Conservation (phyloP, 129 eudicot genomes). For the Helianthus annuus region HanXRQr2.0-SUNRISE NC_035437.2:115862314-115862813, state of each 20-base stretch:
- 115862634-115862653: conserved; percentile 76
- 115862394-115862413: conserved; percentile 72
- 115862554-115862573: not conserved
- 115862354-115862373: conserved; percentile 71
- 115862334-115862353: conserved; percentile 57
- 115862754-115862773: too few relatives aligned
- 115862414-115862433: conserved; percentile 16
- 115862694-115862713: not conserved
- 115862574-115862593: conserved; percentile 59
- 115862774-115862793: too few relatives aligned
- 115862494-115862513: not conserved
- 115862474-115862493: not conserved
- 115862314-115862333: not conserved
- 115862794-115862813: too few relatives aligned
- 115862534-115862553: not conserved
- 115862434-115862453: not conserved
- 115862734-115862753: too few relatives aligned
- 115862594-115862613: conserved; percentile 73
- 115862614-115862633: conserved; percentile 78
- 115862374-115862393: conserved; percentile 71
- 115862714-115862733: too few relatives aligned
- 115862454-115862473: not conserved
- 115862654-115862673: conserved; percentile 68
- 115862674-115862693: conserved; percentile 47
- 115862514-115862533: not conserved